Evolutionary conservation across 1,284 basidiomycete genomes (phyloP).

Genomic region (Fomitopsis pinicola): DNA sequence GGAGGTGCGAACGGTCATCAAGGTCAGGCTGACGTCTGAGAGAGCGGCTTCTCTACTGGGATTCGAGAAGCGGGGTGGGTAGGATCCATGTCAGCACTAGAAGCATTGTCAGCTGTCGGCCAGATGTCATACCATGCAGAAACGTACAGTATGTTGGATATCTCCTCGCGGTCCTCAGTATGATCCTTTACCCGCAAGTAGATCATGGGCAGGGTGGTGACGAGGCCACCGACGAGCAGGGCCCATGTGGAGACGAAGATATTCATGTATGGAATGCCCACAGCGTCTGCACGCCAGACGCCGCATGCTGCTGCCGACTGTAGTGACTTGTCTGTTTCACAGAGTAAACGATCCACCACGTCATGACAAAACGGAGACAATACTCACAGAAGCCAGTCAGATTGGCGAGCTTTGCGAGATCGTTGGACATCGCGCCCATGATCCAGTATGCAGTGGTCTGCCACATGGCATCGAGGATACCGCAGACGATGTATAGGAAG

Average conservation of each 20-base stretch:
- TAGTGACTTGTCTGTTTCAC: constrained; percentile 35
- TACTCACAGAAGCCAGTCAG: constrained; percentile 44
- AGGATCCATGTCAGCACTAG: constrained; percentile 2
- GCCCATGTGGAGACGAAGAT: constrained; percentile 42
- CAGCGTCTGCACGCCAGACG: constrained; percentile 39
- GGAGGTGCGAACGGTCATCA: neutral
- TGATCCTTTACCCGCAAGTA: constrained; percentile 37
- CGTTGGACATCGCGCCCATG: constrained; percentile 46
- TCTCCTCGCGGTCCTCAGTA: constrained; percentile 28
- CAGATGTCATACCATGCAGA: neutral
- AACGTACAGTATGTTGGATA: constrained; percentile 26
- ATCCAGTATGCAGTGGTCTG: constrained; percentile 58
- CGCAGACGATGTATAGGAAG: constrained; percentile 54
- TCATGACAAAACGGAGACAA: neutral
- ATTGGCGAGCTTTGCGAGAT: constrained; percentile 42
- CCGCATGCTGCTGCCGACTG: constrained; percentile 42
- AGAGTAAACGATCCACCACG: neutral
- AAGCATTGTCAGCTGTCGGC: neutral
- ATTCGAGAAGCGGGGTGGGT: neutral
- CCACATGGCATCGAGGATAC: constrained; percentile 56
- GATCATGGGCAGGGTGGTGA: constrained; percentile 44
- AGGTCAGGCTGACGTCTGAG: neutral
- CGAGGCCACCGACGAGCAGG: constrained; percentile 35
- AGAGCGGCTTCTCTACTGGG: neutral
- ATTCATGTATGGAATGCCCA: constrained; percentile 37